Evolutionary conservation across 345 rosid species (phyloP), one percentile per base, ranked within the genome.

Genomic region (Sisymbrium altissimum): DNA sequence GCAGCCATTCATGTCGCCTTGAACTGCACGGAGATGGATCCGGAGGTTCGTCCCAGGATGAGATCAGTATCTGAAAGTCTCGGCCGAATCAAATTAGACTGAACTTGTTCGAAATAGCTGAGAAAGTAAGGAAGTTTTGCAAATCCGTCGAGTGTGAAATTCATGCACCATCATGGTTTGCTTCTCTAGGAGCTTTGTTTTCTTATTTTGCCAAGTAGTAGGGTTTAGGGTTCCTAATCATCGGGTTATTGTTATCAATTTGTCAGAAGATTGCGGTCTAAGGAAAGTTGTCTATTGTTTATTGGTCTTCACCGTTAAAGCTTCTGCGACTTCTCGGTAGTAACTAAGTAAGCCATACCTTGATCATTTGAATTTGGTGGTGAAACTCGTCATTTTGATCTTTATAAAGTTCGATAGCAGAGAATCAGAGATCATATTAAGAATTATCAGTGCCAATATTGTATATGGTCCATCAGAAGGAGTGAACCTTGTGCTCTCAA

Each of bases 11-110:
- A 95, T 70, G 79, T 92, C 21, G 94, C 99, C 3, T 85, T 95
- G 25, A 95, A 86, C 64, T 95, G 99, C 83, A 86, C 99, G 0
- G 99, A 95, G 39, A 76, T 81, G 38, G 92, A 92, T 69, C 97
- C 97, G 0, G 97, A 95, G 80, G 9, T 88, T 71, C 97, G 99
- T 23, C 99, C 99, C 0, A 78, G 84, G 86, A 95, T 92, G 97
- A 92, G 85, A 87, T 78, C 64, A 0, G 96, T 95, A 70, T 90
- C 88, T 2, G 97, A 95, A 67, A 81, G 70, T 79, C 96, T 95
- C 0, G 90, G 91, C 75, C 87, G 96, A 39, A 82, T 90, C 70
- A 87, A 84, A 75, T 62, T 32, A 33, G 72, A 73, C 9, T 86
- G 79, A 88, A 25, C 4, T 30, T 5, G 25, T 57, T 70, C 8